These are phyloP conservation scores for Truncatella angustata DNA, from an alignment of 2,329 filamentous ascomycete genomes.

Conservation along the genomic window DNA sequence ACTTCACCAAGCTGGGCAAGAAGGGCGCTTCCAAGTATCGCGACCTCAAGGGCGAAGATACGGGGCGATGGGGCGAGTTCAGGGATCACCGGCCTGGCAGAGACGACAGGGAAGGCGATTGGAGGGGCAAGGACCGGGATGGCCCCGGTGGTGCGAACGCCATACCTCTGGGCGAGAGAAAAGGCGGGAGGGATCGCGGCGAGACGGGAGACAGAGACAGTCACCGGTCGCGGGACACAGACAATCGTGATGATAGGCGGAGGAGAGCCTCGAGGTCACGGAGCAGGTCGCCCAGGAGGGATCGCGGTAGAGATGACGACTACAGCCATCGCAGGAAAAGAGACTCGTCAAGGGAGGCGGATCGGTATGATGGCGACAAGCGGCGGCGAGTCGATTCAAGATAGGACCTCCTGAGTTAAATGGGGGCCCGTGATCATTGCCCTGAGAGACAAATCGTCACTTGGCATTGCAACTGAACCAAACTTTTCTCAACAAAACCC, in stretches of 20 bases:
- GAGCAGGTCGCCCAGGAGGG: slow-evolving; percentile 51
- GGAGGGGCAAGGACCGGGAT: slow-evolving; percentile 56
- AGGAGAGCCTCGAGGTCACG: slow-evolving; percentile 41
- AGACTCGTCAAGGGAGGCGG: slow-evolving; percentile 53
- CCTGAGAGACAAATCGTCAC: too few species aligned
- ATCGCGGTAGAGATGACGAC: slow-evolving; percentile 32
- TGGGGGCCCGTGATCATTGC: too few species aligned
- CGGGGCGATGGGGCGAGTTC: slow-evolving; percentile 76
- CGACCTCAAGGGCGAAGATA: slow-evolving; percentile 87
- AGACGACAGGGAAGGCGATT: slow-evolving; percentile 43
- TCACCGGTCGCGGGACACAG: slow-evolving; percentile 19
- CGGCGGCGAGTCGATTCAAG: slow-evolving; percentile 53
- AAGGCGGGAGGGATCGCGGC: slow-evolving; percentile 30
- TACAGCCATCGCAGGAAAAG: slow-evolving; percentile 53
- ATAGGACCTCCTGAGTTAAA: too few species aligned
- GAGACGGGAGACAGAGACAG: slow-evolving; percentile 18
- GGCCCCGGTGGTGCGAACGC: slow-evolving; percentile 65
- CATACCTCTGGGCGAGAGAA: slow-evolving; percentile 65
- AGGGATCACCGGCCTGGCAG: slow-evolving; percentile 45
- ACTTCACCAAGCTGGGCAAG: slow-evolving; percentile 90
- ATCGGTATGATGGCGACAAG: slow-evolving; percentile 58
- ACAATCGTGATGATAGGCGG: slow-evolving; percentile 29
- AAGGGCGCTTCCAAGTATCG: slow-evolving; percentile 89
- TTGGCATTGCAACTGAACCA: too few species aligned
- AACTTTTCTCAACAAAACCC: too few species aligned